Conservation (phyloP, 1,284 basidiomycete genomes). For the Moniliella sp. region DNA sequence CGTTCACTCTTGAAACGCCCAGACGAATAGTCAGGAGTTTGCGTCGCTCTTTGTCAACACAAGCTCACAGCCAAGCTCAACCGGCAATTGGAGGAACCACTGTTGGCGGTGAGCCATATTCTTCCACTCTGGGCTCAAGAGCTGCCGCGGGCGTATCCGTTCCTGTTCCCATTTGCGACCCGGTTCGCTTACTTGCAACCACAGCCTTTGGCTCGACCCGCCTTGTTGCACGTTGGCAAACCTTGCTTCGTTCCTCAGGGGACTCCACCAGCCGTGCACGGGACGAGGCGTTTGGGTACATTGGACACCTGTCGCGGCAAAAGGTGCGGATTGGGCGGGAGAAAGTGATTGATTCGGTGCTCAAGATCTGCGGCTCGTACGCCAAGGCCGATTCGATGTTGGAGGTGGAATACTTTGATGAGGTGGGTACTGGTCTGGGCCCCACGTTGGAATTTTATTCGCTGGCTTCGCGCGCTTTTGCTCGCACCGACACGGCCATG, state of each 20-base stretch:
- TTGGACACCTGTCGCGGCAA: conserved; percentile 75
- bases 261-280: too few species aligned
- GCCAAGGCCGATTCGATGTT: conserved; percentile 67
- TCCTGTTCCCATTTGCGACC: conserved; percentile 92
- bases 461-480: conserved; percentile 76
- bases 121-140: conserved; percentile 88
- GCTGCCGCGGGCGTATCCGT: conserved; percentile 78
- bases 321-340: conserved; percentile 88
- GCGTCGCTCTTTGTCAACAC: conserved; percentile 75
- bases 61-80: conserved; percentile 92
- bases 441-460: conserved; percentile 97
- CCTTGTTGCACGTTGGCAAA: conserved; percentile 64
- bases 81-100: conserved; percentile 88
- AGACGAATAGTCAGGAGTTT: conserved; percentile 36
- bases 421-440: conserved; percentile 91
- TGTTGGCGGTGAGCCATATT: conserved; percentile 92
- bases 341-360: conserved; percentile 82
- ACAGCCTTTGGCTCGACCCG: conserved; percentile 92
- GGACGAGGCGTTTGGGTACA: conserved; percentile 73
- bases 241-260: conserved; percentile 2
- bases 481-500: conserved; percentile 59
- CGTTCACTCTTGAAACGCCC: conserved; percentile 4
- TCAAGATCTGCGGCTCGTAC: conserved; percentile 92
- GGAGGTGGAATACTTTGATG: conserved; percentile 96
- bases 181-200: conserved; percentile 90